Base-by-base conservation (phyloP, 306 rosid species). In the Corylus americana region DNA sequence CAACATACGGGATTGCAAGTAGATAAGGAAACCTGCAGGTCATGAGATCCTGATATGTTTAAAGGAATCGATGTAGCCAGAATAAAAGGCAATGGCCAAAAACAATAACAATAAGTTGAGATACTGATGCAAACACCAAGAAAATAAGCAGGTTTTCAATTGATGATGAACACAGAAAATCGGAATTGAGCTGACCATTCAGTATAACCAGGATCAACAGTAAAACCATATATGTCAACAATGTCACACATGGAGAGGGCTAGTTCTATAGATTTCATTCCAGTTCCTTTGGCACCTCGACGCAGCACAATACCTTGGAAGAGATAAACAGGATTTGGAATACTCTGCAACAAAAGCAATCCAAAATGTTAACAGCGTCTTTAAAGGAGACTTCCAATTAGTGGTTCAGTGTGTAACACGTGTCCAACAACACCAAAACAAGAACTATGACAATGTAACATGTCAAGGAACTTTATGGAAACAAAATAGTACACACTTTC, bases 271-370 rank as follows among this genome's bases (percentile, higher is more conserved):
- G 99, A 92, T 85, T 95, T 95, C 99, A 95, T 95, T 81, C 99
- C 99, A 53, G 99, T 95, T 90, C 99, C 99, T 88, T 95, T 95
- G 84, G 99, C 99, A 81, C 99, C 99, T 79, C 99, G 93, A 55
- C 99, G 99, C 51, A 95, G 89, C 69, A 95, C 99, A 77, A 95
- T 93, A 20, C 99, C 99, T 91, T 95, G 99, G 88, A 95, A 95
- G 75, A 95, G 98, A 85, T 95, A 95, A 66, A 95, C 98, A 74
- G 98, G 99, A 83, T 93, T 95, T 77, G 97, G 90, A 89, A 95
- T 80, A 88, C 78, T 86, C 99, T 95, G 93, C 87, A 85, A 79
- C 20, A 81, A 63, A 76, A 86, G 71, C 72, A 78, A 73, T 67
- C 74, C 69, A 79, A 69, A 76, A 68, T 47, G 50, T 76, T 73